Evolutionary conservation across 352 stramenopile genomes (phyloP), one percentile per base, ranked within the genome.

Genomic region (Phytophthora ohioensis): DNA sequence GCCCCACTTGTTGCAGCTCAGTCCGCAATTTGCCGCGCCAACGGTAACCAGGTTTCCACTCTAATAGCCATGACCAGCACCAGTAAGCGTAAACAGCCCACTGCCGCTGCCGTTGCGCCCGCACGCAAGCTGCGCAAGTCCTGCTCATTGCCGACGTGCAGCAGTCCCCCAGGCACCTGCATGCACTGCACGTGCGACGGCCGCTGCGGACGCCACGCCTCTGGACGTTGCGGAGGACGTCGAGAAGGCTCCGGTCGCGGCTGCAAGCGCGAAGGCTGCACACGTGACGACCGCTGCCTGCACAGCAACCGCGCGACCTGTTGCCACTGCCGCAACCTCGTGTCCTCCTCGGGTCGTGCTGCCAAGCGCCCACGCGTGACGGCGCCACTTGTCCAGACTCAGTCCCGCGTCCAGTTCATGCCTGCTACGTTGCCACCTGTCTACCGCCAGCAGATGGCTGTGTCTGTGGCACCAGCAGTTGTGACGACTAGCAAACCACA

Each of bases 151-250:
- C 74, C 85, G n/a, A 82, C 78, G 38, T 93, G 85, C 71, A 73
- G 70, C 34, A 80, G 76, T 46, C 69, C 71, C 32, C 82, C 76
- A 0, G 83, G 84, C 49, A 82, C 87, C 55, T 93, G 85, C 73
- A 93, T 93, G 85, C 85, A 93, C 71, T 93, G 86, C 76, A 88
- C 86, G n/a, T 93, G 86, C 56, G 86, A 93, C 66, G 86, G 86
- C 36, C 79, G 79, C 21, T 93, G 85, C 59, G 85, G 85, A 21
- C 76, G 76, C 27, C 85, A 93, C 68, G 71, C 67, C 42, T 43
- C 67, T 4, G 85, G 85, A 13, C 81, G 54, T 46, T 93, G 85
- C 63, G 85, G 85, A 43, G 77, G 84, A 38, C 78, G 82, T 2
- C 75, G 86, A 32, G 86, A 93, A 41, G 86, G 86, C 46, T 89